A percentile compares a stretch with the other conserved stretches of the same genome.
Conservation (phyloP, 345 rosid genomes). For the Aurinia saxatilis region DNA sequence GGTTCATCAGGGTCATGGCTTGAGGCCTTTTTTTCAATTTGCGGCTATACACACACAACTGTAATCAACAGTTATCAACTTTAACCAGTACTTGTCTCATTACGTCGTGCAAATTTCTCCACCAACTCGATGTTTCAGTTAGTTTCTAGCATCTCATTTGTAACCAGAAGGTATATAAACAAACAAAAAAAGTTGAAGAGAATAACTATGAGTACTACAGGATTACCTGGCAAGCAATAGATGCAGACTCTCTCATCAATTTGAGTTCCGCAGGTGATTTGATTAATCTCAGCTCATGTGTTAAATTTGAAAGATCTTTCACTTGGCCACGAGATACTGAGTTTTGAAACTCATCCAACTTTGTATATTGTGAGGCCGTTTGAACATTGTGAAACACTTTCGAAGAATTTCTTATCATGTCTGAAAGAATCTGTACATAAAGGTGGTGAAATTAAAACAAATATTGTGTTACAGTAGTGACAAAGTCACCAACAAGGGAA, state of each 20-base stretch:
- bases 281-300: conserved; percentile 69
- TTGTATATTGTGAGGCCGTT: conserved; percentile 59
- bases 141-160: not conserved
- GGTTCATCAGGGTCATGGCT: not conserved
- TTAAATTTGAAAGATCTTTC: conserved; percentile 50
- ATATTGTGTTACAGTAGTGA: not conserved
- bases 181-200: not conserved
- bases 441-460: not conserved
- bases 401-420: conserved; percentile 60
- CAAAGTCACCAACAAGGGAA: not conserved
- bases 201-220: not conserved
- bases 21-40: not conserved
- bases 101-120: not conserved
- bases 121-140: too few species aligned
- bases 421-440: conserved; percentile 71
- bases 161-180: not conserved
- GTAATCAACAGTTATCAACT: not conserved
- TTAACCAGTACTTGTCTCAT: not conserved
- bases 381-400: conserved; percentile 67
- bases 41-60: not conserved
- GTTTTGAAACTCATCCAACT: conserved; percentile 56
- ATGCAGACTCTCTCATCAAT: conserved; percentile 91
- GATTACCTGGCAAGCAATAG: conserved; percentile 92
- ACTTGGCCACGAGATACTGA: conserved; percentile 49
- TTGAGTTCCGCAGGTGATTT: conserved; percentile 86